Percentiles rank a stretch among this genome's conserved stretches.
Conservation (phyloP, 306 rosid species). For the Pterocarpus macrocarpus region DNA sequence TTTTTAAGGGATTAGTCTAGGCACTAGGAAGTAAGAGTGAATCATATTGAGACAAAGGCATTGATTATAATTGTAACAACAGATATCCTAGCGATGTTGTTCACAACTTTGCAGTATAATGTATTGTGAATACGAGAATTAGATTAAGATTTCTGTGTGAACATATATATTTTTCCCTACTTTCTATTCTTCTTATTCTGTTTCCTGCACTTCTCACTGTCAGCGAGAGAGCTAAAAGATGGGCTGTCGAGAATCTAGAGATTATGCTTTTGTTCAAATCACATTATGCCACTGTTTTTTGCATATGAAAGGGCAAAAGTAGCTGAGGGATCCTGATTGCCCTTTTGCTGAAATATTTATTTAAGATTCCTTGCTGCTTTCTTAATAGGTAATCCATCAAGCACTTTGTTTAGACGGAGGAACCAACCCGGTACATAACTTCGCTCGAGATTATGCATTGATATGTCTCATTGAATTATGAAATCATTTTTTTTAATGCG, state of each 20-base stretch:
- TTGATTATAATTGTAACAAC: neutral
- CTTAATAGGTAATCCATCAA: constrained; percentile 22
- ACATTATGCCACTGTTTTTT: neutral
- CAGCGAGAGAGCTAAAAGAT: neutral
- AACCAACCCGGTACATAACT: neutral
- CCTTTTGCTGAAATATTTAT: neutral
- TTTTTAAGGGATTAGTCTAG: constrained; percentile 14
- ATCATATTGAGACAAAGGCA: neutral
- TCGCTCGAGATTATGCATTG: constrained; percentile 1
- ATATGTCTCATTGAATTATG: neutral
- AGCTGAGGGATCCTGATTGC: neutral
- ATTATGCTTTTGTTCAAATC: constrained; percentile 8
- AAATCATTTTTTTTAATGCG: neutral
- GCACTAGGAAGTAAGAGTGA: constrained; percentile 11
- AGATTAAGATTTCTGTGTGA: neutral
- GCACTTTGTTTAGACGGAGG: neutral
- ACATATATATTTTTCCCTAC: neutral
- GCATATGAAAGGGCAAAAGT: neutral
- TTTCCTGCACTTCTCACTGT: constrained; percentile 18
- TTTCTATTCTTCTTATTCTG: neutral
- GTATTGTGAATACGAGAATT: constrained; percentile 35
- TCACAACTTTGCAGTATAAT: constrained; percentile 21
- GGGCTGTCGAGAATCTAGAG: neutral
- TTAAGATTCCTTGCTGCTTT: constrained; percentile 4
- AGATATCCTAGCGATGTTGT: constrained; percentile 1